Evolutionary conservation across 108 stramenopile species (phyloP).

Genomic region (Schizochytrium sp.): DNA sequence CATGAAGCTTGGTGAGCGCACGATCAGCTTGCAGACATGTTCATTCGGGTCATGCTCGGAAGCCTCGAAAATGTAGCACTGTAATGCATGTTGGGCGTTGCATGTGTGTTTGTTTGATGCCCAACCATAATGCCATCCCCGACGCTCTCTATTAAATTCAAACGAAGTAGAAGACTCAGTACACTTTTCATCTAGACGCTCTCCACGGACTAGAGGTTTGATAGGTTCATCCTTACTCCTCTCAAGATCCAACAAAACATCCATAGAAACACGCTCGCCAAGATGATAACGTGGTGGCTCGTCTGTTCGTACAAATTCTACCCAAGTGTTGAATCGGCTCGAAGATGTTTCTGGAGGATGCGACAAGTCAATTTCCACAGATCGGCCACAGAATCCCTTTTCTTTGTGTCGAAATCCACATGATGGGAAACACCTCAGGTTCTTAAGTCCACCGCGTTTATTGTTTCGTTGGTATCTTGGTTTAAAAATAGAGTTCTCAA

Average conservation of each 20-base stretch:
- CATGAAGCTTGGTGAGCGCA: conserved; percentile 54
- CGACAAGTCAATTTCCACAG: conserved; percentile 15
- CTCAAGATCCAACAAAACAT: not conserved
- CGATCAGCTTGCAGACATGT: not conserved
- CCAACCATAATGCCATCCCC: conserved; percentile 56
- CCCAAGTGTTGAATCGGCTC: not conserved
- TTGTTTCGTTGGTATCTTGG: conserved; percentile 50
- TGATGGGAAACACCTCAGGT: conserved; percentile 34
- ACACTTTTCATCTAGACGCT: conserved; percentile 54
- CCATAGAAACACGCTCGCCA: conserved; percentile 9
- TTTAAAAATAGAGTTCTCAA: conserved; percentile 36
- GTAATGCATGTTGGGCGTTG: conserved; percentile 45
- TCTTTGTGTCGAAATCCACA: conserved; percentile 58
- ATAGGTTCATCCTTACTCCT: conserved; percentile 37
- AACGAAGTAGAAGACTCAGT: conserved; percentile 2
- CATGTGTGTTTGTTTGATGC: conserved; percentile 52
- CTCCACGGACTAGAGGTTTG: conserved; percentile 10
- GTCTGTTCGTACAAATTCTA: conserved; percentile 2
- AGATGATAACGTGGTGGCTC: conserved; percentile 14
- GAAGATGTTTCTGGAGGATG: not conserved
- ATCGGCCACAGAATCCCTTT: conserved; percentile 45
- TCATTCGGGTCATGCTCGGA: not conserved
- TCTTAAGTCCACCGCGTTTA: conserved; percentile 31
- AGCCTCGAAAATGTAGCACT: conserved; percentile 36
- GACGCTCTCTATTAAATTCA: conserved; percentile 40